phyloP scores from a whole-genome alignment of 2,329 filamentous ascomycete genomes.

The Oidium heveae region DNA sequence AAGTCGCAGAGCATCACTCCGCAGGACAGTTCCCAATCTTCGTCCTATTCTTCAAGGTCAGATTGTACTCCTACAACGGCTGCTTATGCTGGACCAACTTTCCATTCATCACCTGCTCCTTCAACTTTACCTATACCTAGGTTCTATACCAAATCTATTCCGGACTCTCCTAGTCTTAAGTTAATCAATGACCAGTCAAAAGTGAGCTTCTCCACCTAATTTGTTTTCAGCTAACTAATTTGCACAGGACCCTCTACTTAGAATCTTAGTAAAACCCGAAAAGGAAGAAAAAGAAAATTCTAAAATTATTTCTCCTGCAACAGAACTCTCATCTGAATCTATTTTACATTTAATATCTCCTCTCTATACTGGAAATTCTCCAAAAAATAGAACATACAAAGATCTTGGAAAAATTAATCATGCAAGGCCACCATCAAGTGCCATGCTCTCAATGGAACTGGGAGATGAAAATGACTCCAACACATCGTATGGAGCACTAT shows the following conservation, averaged over 20 bases:
- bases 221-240: too few relatives aligned
- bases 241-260: too few relatives aligned
- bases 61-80: constrained; percentile 17
- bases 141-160: constrained; percentile 55
- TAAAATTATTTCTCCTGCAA: background rate
- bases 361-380: constrained; percentile 14
- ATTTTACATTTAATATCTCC: constrained; percentile 26
- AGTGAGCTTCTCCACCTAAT: background rate
- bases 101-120: constrained; percentile 81
- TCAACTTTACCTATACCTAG: constrained; percentile 77
- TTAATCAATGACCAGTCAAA: background rate
- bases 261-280: background rate
- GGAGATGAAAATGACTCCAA: constrained; percentile 28
- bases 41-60: constrained; percentile 16
- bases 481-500: constrained; percentile 34
- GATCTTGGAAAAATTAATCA: constrained; percentile 17
- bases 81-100: constrained; percentile 69
- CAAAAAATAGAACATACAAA: constrained; percentile 11
- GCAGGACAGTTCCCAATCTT: constrained; percentile 8
- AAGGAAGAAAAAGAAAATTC: constrained; percentile 42
- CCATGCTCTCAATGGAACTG: constrained; percentile 43
- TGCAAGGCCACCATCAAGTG: constrained; percentile 22
- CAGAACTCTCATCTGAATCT: constrained; percentile 13
- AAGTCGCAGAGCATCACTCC: constrained; percentile 10
- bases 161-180: constrained; percentile 28